Percentiles rank a stretch among this genome's conserved stretches.
phyloP scores from a whole-genome alignment of 2,329 filamentous ascomycete genomes.

The Fulvia fulva region DNA sequence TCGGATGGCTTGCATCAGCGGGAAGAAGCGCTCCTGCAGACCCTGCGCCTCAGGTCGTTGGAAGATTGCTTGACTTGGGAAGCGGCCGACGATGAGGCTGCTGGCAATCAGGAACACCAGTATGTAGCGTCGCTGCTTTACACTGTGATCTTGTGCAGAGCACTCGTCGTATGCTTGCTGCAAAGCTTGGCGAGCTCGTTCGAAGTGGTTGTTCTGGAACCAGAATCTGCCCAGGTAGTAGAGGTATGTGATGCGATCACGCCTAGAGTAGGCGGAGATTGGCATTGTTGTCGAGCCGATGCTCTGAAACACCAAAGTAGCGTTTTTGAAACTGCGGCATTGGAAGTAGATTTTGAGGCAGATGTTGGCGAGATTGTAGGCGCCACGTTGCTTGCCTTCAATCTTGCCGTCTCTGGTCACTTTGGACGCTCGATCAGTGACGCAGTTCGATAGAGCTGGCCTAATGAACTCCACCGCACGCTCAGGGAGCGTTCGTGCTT shows the following conservation, averaged over 20 bases:
- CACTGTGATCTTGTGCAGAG: constrained; percentile 43
- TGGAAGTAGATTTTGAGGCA: constrained; percentile 85
- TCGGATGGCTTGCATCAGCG: constrained; percentile 68
- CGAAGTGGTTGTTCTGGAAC: constrained; percentile 79
- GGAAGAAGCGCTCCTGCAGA: constrained; percentile 64
- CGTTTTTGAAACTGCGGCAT: constrained; percentile 77
- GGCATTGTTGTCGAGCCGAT: constrained; percentile 80
- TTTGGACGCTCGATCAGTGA: constrained; percentile 70
- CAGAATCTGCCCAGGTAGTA: constrained; percentile 92
- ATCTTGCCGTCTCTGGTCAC: constrained; percentile 57
- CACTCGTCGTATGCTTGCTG: constrained; percentile 78
- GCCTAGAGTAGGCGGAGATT: constrained; percentile 73
- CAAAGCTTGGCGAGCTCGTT: constrained; percentile 68
- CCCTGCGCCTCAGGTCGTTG: constrained; percentile 65
- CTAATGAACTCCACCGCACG: constrained; percentile 84
- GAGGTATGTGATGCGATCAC: constrained; percentile 85
- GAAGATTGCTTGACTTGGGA: constrained; percentile 67
- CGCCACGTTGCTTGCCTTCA: constrained; percentile 79
- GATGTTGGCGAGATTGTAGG: constrained; percentile 89
- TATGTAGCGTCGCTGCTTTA: constrained; percentile 70
- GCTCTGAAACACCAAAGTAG: constrained; percentile 84
- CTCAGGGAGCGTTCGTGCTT: constrained; percentile 65
- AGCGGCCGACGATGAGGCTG: constrained; percentile 79
- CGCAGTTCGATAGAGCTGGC: constrained; percentile 83
- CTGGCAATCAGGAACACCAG: constrained; percentile 78